These are phyloP conservation scores for Fusarium continuum DNA, from an alignment of 2,329 filamentous ascomycete species.

Conservation along the genomic window DNA sequence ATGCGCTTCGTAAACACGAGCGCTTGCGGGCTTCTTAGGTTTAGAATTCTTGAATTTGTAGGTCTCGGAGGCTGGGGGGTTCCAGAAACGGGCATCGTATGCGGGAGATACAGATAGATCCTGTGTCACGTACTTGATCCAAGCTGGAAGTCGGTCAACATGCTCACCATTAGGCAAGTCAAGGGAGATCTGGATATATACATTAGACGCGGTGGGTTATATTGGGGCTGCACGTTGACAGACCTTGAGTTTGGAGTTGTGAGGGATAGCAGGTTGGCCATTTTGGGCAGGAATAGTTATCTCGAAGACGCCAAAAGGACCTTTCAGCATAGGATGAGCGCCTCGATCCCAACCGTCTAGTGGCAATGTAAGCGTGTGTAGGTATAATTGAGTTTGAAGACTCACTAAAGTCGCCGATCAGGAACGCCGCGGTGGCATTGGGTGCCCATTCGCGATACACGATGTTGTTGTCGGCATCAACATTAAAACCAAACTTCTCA, in stretches of 20 bases:
- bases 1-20: slow-evolving; percentile 98
- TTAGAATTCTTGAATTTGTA: slow-evolving; percentile 87
- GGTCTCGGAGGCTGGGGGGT: slow-evolving; percentile 78
- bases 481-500: slow-evolving; percentile 87
- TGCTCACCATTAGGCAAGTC: slow-evolving; percentile 80
- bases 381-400: slow-evolving; percentile 1
- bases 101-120: slow-evolving; percentile 88
- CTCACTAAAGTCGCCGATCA: slow-evolving; percentile 95
- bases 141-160: slow-evolving; percentile 89
- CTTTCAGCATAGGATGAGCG: slow-evolving; percentile 87
- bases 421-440: slow-evolving; percentile 82
- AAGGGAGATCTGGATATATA: slow-evolving; percentile 74
- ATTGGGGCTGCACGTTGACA: slow-evolving; percentile 13
- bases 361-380: slow-evolving; percentile 41
- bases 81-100: slow-evolving; percentile 98
- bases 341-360: slow-evolving; percentile 86
- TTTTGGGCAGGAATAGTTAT: slow-evolving; percentile 77
- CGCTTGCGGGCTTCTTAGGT: slow-evolving; percentile 84
- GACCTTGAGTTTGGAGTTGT: slow-evolving; percentile 97
- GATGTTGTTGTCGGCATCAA: slow-evolving; percentile 83
- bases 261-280: slow-evolving; percentile 81
- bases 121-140: slow-evolving; percentile 98
- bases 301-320: slow-evolving; percentile 87
- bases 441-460: slow-evolving; percentile 96
- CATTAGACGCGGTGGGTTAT: slow-evolving; percentile 6